Evolutionary conservation across 2,329 filamentous ascomycete genomes (phyloP).

Genomic region (Geosmithia putterillii): DNA sequence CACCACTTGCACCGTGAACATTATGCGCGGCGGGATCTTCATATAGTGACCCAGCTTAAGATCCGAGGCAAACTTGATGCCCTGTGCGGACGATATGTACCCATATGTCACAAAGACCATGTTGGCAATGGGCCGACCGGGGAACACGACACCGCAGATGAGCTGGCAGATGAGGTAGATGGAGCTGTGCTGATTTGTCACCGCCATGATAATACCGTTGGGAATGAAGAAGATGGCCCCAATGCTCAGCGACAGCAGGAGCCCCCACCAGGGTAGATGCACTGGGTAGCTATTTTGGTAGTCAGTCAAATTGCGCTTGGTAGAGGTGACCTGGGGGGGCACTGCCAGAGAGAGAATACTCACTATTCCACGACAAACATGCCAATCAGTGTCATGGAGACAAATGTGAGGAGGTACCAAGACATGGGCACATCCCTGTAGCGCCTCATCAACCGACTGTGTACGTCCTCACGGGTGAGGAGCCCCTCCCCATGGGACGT

Average conservation of each 20-base stretch:
- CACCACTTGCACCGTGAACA: constrained; percentile 67
- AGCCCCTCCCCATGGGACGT: constrained; percentile 36
- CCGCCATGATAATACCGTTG: constrained; percentile 86
- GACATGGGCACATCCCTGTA: constrained; percentile 72
- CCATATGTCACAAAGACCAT: constrained; percentile 92
- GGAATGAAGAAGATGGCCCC: constrained; percentile 77
- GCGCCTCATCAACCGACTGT: constrained; percentile 70
- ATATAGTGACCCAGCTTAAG: constrained; percentile 82
- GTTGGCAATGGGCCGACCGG: constrained; percentile 75
- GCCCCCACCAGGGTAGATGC: constrained; percentile 76
- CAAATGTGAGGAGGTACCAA: constrained; percentile 70
- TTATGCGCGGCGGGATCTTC: constrained; percentile 70
- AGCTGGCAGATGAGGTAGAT: constrained; percentile 82
- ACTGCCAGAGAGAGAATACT: constrained; percentile 16
- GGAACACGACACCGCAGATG: constrained; percentile 71
- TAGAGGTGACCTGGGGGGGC: neutral
- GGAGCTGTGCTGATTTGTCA: constrained; percentile 80
- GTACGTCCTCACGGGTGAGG: constrained; percentile 65
- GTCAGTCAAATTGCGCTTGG: no score
- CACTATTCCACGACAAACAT: constrained; percentile 80
- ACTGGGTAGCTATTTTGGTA: constrained; percentile 53
- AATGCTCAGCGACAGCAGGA: constrained; percentile 66
- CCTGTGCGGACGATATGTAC: constrained; percentile 80
- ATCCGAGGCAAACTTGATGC: constrained; percentile 79
- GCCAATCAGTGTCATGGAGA: constrained; percentile 64